Evolutionary conservation across 129 eudicot species (phyloP).

Genomic region (Gnaphalium uliginosum): DNA sequence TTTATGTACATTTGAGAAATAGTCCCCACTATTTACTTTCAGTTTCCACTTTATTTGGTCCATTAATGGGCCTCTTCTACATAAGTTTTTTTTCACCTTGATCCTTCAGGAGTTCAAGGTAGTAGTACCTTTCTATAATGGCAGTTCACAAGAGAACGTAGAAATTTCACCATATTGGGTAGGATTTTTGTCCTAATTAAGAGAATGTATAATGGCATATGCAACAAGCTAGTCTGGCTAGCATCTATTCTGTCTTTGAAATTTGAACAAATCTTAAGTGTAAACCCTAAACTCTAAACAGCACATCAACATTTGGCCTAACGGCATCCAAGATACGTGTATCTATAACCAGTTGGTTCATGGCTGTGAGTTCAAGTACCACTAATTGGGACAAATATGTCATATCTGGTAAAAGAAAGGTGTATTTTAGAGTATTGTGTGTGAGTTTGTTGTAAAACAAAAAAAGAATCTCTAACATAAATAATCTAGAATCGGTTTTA

Average conservation of each 20-base stretch:
- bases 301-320: background rate
- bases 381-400: background rate
- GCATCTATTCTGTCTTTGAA: background rate
- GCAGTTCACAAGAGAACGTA: background rate
- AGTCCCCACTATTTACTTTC: conserved; percentile 1
- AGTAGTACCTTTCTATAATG: background rate
- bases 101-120: background rate
- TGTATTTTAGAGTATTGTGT: background rate
- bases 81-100: background rate
- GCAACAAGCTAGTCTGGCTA: background rate
- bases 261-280: background rate
- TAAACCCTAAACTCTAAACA: background rate
- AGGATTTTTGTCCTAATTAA: no score
- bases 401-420: background rate
- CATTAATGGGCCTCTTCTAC: background rate
- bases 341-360: background rate
- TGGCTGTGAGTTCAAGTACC: background rate
- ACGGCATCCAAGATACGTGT: background rate
- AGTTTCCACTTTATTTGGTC: background rate
- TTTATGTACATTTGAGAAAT: conserved; percentile 10
- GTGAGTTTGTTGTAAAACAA: background rate
- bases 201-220: background rate
- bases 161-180: no score
- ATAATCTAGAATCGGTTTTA: background rate
- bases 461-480: no score